A percentile compares a stretch with the other conserved stretches of the same genome.
phyloP scores from a whole-genome alignment of 208 protist species.

The Naegleria fowleri region DNA sequence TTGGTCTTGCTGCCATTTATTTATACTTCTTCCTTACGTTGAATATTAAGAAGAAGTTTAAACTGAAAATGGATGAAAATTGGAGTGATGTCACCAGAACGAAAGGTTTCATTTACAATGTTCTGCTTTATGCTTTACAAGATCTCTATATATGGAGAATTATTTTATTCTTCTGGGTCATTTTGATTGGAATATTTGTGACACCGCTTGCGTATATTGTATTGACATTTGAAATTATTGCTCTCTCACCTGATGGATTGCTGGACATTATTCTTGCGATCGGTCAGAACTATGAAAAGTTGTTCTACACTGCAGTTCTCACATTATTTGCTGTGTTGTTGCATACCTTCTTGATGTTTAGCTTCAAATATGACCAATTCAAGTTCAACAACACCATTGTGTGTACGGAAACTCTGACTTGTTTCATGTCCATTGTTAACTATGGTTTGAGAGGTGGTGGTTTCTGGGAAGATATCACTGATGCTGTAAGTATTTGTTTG shows the following conservation, averaged over 20 bases:
- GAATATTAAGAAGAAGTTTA: neutral
- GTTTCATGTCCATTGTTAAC: neutral
- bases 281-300: neutral
- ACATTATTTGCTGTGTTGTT: neutral
- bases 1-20: neutral
- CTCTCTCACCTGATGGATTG: neutral
- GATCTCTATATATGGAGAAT: neutral
- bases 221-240: neutral
- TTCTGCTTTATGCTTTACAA: neutral
- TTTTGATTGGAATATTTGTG: neutral
- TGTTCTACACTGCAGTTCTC: neutral
- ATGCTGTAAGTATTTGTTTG: neutral
- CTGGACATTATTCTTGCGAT: neutral
- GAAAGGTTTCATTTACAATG: neutral
- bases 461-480: constrained; percentile 20
- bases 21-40: neutral
- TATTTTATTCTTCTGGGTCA: neutral
- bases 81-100: neutral
- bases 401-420: neutral
- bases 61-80: neutral
- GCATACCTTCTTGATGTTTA: neutral
- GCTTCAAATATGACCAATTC: neutral
- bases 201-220: neutral
- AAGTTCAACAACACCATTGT: neutral
- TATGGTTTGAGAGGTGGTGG: constrained; percentile 10